These are phyloP conservation scores for Geum urbanum DNA, from an alignment of 306 rosid species.

Conservation along the genomic window DNA sequence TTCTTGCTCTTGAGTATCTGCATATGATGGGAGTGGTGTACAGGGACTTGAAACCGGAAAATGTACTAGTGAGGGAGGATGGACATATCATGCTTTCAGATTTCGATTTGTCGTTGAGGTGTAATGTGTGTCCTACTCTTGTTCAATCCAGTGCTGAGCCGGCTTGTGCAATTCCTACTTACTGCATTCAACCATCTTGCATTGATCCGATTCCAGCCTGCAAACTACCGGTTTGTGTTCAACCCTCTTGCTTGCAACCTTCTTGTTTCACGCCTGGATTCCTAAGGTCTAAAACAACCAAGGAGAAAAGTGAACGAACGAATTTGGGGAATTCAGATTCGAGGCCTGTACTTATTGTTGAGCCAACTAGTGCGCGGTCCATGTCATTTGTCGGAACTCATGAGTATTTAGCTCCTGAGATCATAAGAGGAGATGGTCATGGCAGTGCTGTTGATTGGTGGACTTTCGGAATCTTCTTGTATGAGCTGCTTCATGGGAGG, in stretches of 20 bases:
- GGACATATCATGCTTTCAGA: slow-evolving; percentile 67
- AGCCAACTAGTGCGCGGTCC: slow-evolving; percentile 56
- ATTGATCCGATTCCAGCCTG: slow-evolving; percentile 41
- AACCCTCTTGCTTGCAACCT: slow-evolving; percentile 56
- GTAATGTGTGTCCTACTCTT: slow-evolving; percentile 54
- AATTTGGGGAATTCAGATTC: slow-evolving; percentile 30
- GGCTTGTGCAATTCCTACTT: slow-evolving; percentile 39
- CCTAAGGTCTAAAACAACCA: slow-evolving; percentile 27
- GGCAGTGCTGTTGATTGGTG: slow-evolving; percentile 74
- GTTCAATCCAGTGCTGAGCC: slow-evolving; percentile 40
- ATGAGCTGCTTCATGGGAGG: slow-evolving; percentile 44
- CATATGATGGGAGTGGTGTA: slow-evolving; percentile 76
- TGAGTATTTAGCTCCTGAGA: slow-evolving; percentile 60
- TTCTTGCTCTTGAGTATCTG: slow-evolving; percentile 53
- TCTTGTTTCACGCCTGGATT: slow-evolving; percentile 52
- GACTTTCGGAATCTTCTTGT: slow-evolving; percentile 59
- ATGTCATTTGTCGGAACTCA: slow-evolving; percentile 66
- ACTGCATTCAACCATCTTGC: slow-evolving; percentile 54
- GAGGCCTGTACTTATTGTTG: slow-evolving; percentile 44
- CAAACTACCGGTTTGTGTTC: slow-evolving; percentile 46
- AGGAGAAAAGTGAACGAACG: slow-evolving; percentile 27
- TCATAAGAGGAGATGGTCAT: slow-evolving; percentile 62
- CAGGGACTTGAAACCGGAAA: slow-evolving; percentile 56
- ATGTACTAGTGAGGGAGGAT: slow-evolving; percentile 55
- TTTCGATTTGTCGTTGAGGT: slow-evolving; percentile 50